A percentile compares a stretch with the other conserved stretches of the same genome.
phyloP scores from a whole-genome alignment of 2,329 filamentous ascomycete genomes.

The Phialophora macrospora region DNA sequence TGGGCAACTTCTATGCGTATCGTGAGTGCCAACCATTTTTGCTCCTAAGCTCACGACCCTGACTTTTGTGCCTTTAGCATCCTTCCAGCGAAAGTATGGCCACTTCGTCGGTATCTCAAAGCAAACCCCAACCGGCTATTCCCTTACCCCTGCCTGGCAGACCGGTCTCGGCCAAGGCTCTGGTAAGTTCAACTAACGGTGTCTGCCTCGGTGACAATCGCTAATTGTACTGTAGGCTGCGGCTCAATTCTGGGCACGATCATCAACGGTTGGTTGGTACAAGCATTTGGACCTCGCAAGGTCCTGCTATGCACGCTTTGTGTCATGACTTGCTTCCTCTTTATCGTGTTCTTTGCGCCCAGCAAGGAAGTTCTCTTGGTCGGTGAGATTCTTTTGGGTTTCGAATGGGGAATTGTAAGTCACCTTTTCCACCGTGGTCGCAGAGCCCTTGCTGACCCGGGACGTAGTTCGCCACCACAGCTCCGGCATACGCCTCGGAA shows the following conservation, averaged over 20 bases:
- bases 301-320: conserved; percentile 55
- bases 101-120: conserved; percentile 22
- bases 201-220: neutral
- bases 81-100: conserved; percentile 29
- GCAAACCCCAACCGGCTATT: conserved; percentile 27
- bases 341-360: conserved; percentile 59
- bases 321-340: conserved; percentile 53
- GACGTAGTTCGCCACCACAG: conserved; percentile 54
- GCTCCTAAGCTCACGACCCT: neutral
- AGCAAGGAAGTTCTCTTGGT: conserved; percentile 54
- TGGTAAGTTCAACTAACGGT: neutral
- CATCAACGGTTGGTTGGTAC: conserved; percentile 55
- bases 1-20: conserved; percentile 58
- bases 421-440: neutral
- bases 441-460: neutral
- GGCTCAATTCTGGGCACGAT: conserved; percentile 63
- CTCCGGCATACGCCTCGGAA: conserved; percentile 43
- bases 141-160: conserved; percentile 32
- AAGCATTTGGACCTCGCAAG: conserved; percentile 55
- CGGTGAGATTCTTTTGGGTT: conserved; percentile 56
- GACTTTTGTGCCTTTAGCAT: conserved; percentile 12
- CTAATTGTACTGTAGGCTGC: conserved; percentile 51
- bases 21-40: conserved; percentile 12
- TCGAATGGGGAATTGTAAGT: conserved; percentile 41
- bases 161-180: conserved; percentile 28